A percentile compares a stretch with the other conserved stretches of the same genome.
phyloP scores from a whole-genome alignment of 352 stramenopile species.

The Phytopythium montanum region DNA sequence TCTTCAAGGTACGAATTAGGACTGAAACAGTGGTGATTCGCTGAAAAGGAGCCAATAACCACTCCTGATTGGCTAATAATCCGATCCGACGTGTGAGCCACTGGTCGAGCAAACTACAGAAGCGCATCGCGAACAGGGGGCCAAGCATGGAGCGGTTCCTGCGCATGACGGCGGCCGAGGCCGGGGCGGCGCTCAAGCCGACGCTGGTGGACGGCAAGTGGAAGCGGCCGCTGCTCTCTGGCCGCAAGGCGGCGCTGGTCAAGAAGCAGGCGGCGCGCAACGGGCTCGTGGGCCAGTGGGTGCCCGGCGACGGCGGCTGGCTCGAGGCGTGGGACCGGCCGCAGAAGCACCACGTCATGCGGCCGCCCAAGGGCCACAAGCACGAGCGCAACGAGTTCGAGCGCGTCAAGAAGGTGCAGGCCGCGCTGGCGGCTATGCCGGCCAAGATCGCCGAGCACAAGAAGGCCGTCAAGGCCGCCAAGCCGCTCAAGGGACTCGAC shows the following conservation, averaged over 20 bases:
- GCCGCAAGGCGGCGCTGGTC: constrained; percentile 75
- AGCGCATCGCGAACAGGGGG: neutral
- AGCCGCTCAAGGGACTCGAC: constrained; percentile 84
- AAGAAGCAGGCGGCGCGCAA: constrained; percentile 81
- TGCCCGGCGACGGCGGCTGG: constrained; percentile 78
- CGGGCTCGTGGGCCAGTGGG: constrained; percentile 70
- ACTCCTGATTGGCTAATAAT: constrained; percentile 25
- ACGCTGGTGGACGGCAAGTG: constrained; percentile 79
- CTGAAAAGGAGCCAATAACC: constrained; percentile 4
- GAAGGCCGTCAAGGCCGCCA: constrained; percentile 75
- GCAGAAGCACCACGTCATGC: constrained; percentile 87
- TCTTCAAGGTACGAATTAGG: constrained; percentile 17
- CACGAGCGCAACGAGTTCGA: constrained; percentile 85
- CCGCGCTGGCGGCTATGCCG: constrained; percentile 75
- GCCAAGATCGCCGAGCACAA: constrained; percentile 86
- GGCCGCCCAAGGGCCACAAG: constrained; percentile 73
- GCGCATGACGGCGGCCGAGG: constrained; percentile 64
- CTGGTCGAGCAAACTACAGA: constrained; percentile 2
- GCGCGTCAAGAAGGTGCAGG: constrained; percentile 85
- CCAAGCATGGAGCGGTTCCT: constrained; percentile 67
- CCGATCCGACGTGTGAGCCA: constrained; percentile 14
- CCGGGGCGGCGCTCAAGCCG: constrained; percentile 77
- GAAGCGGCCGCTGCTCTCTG: constrained; percentile 77
- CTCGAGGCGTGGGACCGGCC: constrained; percentile 68
- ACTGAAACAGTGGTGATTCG: constrained; percentile 14